Conservation (phyloP, 2,329 filamentous ascomycete species). For the Fusarium succisae region DNA sequence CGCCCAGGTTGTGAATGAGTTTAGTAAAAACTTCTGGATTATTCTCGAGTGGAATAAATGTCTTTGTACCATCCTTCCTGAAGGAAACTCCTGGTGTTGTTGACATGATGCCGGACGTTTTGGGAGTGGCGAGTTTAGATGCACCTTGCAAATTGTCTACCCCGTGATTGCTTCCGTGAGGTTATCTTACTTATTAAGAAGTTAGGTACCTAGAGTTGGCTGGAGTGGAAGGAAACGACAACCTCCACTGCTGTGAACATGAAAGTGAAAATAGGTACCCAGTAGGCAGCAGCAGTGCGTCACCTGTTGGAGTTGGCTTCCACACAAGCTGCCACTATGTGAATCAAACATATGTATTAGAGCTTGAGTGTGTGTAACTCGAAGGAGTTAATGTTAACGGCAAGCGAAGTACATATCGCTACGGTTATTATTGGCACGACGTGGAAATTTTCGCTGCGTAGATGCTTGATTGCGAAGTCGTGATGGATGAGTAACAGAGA, state of each 20-base stretch:
- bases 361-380: no score
- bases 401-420: not conserved
- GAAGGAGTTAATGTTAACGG: not conserved
- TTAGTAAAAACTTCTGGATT: constrained; percentile 83
- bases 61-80: constrained; percentile 42
- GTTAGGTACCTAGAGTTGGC: not conserved
- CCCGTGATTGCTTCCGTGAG: not conserved
- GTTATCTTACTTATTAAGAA: not conserved
- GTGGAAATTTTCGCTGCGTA: not conserved
- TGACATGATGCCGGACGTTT: constrained; percentile 17
- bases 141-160: not conserved
- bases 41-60: constrained; percentile 58
- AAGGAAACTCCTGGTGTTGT: constrained; percentile 26
- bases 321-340: not conserved
- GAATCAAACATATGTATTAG: not conserved
- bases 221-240: not conserved
- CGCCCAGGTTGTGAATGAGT: constrained; percentile 75
- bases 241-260: not conserved
- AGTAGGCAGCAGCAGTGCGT: constrained; percentile 28
- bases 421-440: not conserved
- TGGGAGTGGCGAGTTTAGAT: not conserved
- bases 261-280: not conserved
- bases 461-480: not conserved
- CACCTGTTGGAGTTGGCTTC: constrained; percentile 5
- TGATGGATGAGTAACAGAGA: not conserved